Percentiles rank a stretch among this genome's conserved stretches.
phyloP scores from a whole-genome alignment of 495 filamentous ascomycete genomes.

The Trichoderma virens region DNA sequence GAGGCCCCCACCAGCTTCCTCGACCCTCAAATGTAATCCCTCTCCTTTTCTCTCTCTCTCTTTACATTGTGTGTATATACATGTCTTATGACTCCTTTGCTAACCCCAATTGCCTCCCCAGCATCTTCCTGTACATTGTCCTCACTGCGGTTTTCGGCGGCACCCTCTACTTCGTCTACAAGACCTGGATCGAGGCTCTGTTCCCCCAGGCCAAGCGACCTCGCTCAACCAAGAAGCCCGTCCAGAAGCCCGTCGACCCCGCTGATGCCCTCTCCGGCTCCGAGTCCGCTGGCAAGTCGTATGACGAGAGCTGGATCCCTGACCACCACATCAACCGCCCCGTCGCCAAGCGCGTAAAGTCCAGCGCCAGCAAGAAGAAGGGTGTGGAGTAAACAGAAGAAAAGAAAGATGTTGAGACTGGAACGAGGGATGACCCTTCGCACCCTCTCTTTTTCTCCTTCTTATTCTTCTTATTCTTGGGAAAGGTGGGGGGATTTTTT shows the following conservation, averaged over 20 bases:
- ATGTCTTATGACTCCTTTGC: background rate
- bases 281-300: conserved; percentile 61
- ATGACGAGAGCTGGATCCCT: conserved; percentile 96
- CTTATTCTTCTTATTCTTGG: background rate
- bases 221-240: conserved; percentile 47
- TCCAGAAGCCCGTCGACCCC: conserved; percentile 29
- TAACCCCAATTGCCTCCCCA: no score
- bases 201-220: conserved; percentile 85
- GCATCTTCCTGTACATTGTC: conserved; percentile 96
- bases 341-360: conserved; percentile 70
- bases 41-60: conserved; percentile 3
- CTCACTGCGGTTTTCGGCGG: conserved; percentile 69
- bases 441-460: background rate
- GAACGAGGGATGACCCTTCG: background rate
- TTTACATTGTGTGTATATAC: background rate
- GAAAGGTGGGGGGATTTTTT: background rate
- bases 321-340: conserved; percentile 84
- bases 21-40: conserved; percentile 88
- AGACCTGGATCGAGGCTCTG: conserved; percentile 91
- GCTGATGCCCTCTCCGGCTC: conserved; percentile 58
- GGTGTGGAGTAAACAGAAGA: conserved; percentile 18
- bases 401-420: background rate
- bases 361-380: conserved; percentile 49
- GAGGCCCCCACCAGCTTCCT: conserved; percentile 90
- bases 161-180: conserved; percentile 92